Conservation (phyloP, 257 asterid species). For the Agastache rugosa region DNA sequence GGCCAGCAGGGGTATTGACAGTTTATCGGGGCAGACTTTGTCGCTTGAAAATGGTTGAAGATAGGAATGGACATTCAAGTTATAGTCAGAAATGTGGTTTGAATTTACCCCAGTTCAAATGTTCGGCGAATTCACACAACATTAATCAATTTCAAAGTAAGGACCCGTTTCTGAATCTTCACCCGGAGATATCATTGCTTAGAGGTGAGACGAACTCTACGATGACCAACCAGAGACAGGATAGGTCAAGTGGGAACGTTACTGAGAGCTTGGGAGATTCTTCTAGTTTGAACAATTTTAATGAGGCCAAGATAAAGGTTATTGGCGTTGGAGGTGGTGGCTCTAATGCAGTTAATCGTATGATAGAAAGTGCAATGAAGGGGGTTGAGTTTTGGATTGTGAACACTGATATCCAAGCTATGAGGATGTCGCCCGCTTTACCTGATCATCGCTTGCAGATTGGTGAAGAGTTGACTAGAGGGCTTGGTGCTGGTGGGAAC, state of each 20-base stretch:
- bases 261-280: constrained; percentile 62
- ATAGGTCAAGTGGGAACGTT: constrained; percentile 51
- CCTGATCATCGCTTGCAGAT: constrained; percentile 81
- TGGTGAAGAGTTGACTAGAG: constrained; percentile 90
- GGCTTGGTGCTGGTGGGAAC: constrained; percentile 99
- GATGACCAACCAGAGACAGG: constrained; percentile 54
- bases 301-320: constrained; percentile 92
- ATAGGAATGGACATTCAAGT: constrained; percentile 51
- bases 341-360: constrained; percentile 95
- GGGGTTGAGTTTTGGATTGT: constrained; percentile 99
- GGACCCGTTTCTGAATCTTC: constrained; percentile 79
- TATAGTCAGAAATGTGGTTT: constrained; percentile 42
- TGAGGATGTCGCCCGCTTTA: constrained; percentile 82
- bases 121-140: constrained; percentile 69
- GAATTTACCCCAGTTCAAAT: constrained; percentile 50
- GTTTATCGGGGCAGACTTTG: constrained; percentile 55
- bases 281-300: constrained; percentile 52
- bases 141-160: constrained; percentile 58
- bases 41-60: constrained; percentile 57
- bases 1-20: constrained; percentile 53
- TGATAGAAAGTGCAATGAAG: constrained; percentile 87
- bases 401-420: constrained; percentile 92
- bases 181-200: constrained; percentile 85
- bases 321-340: constrained; percentile 99
- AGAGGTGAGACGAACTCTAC: constrained; percentile 69